Evolutionary conservation across 306 rosid species (phyloP), one percentile per base, ranked within the genome.

Genomic region (Benincasa hispida): DNA sequence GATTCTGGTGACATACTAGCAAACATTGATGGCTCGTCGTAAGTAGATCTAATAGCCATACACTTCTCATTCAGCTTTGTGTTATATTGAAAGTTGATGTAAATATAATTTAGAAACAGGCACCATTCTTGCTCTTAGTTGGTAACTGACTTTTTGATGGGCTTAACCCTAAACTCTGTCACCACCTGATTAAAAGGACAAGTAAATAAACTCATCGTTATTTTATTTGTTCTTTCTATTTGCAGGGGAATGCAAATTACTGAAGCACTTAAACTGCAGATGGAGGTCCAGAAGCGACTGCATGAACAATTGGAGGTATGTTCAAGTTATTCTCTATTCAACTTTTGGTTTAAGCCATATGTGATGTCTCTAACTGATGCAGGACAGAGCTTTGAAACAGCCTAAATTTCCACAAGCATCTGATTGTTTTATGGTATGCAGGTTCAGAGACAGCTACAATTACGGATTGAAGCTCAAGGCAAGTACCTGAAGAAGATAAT

Each of bases 241-340:
- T 81, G 80, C 88, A 94, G 99, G 72, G 97, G 99, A 61, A 90
- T 94, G 96, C 96, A 92, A 82, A 94, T 94, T 72, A 94, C 95
- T 21, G 99, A 94, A 82, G 96, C 99, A 34, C 86, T 94, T 65
- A 94, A 92, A 89, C 97, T 94, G 87, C 99, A 94, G 84, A 94
- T 94, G 99, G 99, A 94, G 85, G 99, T 94, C 74, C 99, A 94
- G 87, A 94, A 94, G 86, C 91, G 99, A 76, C 84, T 94, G 47
- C 99, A 94, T 79, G 99, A 94, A 80, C 99, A 94, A 87, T 83
- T 94, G 84, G 99, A 94, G 96, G 99, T 85, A 88, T 47, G 87
- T 42, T 90, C 79, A 81, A 62, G 42, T 27, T 62, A n/a, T 57
- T 35, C 21, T 67, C n/a, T 11, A 27, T 37, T 8, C 50, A 45